Base-by-base conservation (phyloP, 148 eudicot genomes). In the Amaranthus cruentus region DNA sequence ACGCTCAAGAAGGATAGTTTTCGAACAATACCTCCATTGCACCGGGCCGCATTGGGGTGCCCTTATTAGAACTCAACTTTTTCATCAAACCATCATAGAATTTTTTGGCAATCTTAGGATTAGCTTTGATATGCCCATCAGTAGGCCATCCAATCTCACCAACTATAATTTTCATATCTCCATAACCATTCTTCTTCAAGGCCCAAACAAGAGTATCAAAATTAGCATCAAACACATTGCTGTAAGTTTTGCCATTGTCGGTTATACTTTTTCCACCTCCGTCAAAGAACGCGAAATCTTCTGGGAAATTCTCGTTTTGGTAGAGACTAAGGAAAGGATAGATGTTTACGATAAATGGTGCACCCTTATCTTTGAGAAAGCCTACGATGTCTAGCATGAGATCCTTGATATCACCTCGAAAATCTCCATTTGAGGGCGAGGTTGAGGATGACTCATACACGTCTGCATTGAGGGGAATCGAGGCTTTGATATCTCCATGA, bases 401-500 rank as follows among this genome's bases (percentile, higher is more conserved):
- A 13, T 80, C 78, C 56, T 83, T 81, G 2, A 90, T 75, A 15
- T 92, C 98, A 0, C 47, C 53, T 3, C 98, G 84, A 15, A 90
- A 92, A 70, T 85, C 75, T 2, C 98, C 98, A 1, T 6, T 66
- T 0, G 98, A 92, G 9, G 98, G 98, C 42, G 68, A 69, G n/a
- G 69, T 74, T 0, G 87, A 74, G 8, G 81, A 60, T 5, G 93
- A 86, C 11, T 82, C 83, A 53, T 92, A 92, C 4, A 92, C 98
- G 67, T 90, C 98, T 6, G 96, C 91, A 67, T 95, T 95, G 4
- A 80, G 87, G n/a, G 99, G 99, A 50, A 83, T 79, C 28, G 94
- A 83, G 38, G 81, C 90, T 70, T 95, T 95, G 78, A 95, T 79
- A 64, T 85, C 71, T 3, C 76, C 84, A 49, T 77, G 75, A 4